A percentile compares a stretch with the other conserved stretches of the same genome.
phyloP scores from a whole-genome alignment of 306 rosid species.

The Begonia peltatifolia region DNA sequence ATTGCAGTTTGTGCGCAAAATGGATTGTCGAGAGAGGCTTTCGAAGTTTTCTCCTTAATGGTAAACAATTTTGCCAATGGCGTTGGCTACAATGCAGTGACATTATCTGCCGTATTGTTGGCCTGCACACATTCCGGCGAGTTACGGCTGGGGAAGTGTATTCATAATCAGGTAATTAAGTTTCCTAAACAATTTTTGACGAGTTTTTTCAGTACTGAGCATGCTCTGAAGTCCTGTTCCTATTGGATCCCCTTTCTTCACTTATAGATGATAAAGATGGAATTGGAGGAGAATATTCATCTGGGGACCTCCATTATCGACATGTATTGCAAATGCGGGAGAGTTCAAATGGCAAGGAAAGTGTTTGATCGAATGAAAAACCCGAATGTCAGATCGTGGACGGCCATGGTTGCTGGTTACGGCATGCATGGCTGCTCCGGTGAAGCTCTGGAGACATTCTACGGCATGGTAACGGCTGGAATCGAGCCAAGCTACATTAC shows the following conservation, averaged over 20 bases:
- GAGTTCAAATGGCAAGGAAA: conserved; percentile 56
- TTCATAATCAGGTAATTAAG: conserved; percentile 55
- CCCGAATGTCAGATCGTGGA: conserved; percentile 67
- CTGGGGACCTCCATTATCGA: conserved; percentile 59
- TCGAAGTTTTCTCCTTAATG: conserved; percentile 45
- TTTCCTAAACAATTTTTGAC: neutral
- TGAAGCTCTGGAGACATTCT: conserved; percentile 51
- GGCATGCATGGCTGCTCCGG: conserved; percentile 65
- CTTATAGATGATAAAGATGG: conserved; percentile 48
- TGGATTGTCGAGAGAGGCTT: conserved; percentile 54
- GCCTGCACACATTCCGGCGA: conserved; percentile 71
- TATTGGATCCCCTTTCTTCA: neutral
- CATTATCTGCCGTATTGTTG: conserved; percentile 54
- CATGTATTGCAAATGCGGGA: conserved; percentile 72
- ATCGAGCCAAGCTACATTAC: conserved; percentile 52
- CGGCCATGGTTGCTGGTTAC: conserved; percentile 62
- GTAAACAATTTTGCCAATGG: conserved; percentile 18
- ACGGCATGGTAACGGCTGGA: conserved; percentile 33
- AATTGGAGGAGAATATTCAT: conserved; percentile 44
- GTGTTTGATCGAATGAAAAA: conserved; percentile 51
- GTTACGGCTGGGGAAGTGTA: conserved; percentile 56
- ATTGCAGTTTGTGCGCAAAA: conserved; percentile 59
- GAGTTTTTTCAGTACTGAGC: neutral
- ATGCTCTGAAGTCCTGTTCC: no score
- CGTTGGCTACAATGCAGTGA: conserved; percentile 32